A percentile compares a stretch with the other conserved stretches of the same genome.
phyloP scores from a whole-genome alignment of 176 grass and related monocot genomes.

The Cenchrus fungigraminus region DNA sequence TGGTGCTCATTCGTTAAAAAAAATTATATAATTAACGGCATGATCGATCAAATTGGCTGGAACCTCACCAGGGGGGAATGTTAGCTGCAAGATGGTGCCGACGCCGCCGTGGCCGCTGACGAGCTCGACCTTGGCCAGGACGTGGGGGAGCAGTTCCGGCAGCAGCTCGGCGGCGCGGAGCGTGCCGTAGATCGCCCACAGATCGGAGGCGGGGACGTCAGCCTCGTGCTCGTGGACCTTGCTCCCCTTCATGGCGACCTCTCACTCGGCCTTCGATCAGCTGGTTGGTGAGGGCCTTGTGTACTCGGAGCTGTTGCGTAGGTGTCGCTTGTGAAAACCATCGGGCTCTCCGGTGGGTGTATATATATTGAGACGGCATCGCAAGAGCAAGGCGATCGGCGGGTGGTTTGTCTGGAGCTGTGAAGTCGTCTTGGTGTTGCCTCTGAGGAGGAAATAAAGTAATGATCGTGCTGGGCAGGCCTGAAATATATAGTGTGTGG shows the following conservation, averaged over 20 bases:
- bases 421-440: not conserved
- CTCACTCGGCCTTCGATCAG: not conserved
- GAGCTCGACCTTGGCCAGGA: not conserved
- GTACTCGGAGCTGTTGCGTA: not conserved
- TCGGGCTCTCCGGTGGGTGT: not conserved
- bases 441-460: not conserved
- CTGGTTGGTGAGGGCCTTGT: not conserved
- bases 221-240: constrained; percentile 39
- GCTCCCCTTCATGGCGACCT: constrained; percentile 38
- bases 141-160: constrained; percentile 9
- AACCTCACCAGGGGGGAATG: constrained; percentile 50
- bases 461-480: not conserved
- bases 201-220: constrained; percentile 15
- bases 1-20: too few species aligned
- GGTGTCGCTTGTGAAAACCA: not conserved
- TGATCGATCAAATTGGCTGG: not conserved
- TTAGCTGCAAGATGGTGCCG: constrained; percentile 40
- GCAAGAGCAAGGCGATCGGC: not conserved
- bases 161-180: not conserved
- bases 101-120: constrained; percentile 37
- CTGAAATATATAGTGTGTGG: not conserved
- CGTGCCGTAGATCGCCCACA: constrained; percentile 34
- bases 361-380: constrained; percentile 14
- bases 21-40: too few species aligned
- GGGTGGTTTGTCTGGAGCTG: not conserved